A percentile compares a stretch with the other conserved stretches of the same genome.
phyloP scores from a whole-genome alignment of 805 yeast genomes.

The Clavispora santaluciae region DNA sequence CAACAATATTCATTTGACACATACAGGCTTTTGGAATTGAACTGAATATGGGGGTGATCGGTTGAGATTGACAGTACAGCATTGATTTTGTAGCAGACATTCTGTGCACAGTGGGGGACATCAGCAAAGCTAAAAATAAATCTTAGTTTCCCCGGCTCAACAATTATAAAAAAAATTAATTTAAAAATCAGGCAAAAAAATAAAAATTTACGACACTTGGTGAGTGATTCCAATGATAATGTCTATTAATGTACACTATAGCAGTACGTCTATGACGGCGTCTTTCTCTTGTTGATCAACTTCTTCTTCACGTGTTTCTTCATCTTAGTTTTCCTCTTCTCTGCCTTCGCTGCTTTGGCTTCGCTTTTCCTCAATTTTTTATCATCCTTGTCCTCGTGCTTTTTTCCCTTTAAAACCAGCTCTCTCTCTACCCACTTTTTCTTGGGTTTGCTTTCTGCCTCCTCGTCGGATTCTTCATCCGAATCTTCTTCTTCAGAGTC shows the following conservation, averaged over 20 bases:
- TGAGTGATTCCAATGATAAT: no score
- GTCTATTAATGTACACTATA: neutral
- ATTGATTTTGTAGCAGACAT: no score
- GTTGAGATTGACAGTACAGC: no score
- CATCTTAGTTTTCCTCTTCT: slow-evolving; percentile 75
- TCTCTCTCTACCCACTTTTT: slow-evolving; percentile 40
- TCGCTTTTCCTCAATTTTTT: slow-evolving; percentile 71
- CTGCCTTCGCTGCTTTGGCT: slow-evolving; percentile 73
- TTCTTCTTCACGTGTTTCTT: slow-evolving; percentile 81
- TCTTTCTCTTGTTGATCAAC: slow-evolving; percentile 46
- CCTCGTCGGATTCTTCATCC: slow-evolving; percentile 27
- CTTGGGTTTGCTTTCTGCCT: slow-evolving; percentile 21
- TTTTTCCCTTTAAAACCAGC: slow-evolving; percentile 59
- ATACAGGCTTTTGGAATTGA: no score
- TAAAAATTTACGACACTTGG: no score
- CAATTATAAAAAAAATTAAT: no score
- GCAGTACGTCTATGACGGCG: slow-evolving; percentile 4
- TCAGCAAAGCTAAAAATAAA: no score
- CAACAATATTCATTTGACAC: no score
- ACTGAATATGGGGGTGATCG: no score
- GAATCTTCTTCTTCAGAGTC: slow-evolving; percentile 27
- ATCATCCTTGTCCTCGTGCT: slow-evolving; percentile 69
- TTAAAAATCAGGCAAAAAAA: no score
- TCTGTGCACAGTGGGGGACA: no score
- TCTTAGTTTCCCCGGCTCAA: no score